Evolutionary conservation across 169 alveolate species (phyloP), one percentile per base, ranked within the genome.

Genomic region (Plasmodium vinckei): DNA sequence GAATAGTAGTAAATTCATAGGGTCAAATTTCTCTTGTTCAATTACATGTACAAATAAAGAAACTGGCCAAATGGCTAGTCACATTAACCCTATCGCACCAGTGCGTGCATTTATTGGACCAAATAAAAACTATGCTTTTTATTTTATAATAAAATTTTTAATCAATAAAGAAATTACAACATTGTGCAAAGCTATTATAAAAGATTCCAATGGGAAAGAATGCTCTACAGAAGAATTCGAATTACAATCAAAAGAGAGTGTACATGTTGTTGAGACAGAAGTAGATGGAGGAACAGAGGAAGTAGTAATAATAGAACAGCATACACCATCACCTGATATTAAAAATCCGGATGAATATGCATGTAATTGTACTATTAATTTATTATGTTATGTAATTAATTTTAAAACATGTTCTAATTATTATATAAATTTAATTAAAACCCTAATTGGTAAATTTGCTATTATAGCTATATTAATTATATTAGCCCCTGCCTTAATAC

Each of bases 51-150:
- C 82, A 23, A 82, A 82, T 53, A 53, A 82, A 44, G 71, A 68
- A 9, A 82, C 53, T 21, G 84, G 44, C 23, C 53, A 65, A 46
- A 1, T 67, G 44, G 90, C 82, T 54, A 82, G 72, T 19, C 82
- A 82, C 49, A 19, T 82, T 82, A 60, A 63, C 33, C 90, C 90
- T 27, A 82, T 82, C 49, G 56, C 72, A 21, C 73, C 73, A 15
- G 39, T 82, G 42, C 59, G 47, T 25, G 90, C 90, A 17, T 65
- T 39, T 67, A 82, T 82, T 82, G 90, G 68, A 4, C 71, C 90
- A 17, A 56, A 82, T 70, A 82, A 82, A 70, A 82, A 82, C 56
- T 82, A 82, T 59, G 90, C 82, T 49, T 82, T 82, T 67, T 65
- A 67, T 67, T 82, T 67, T 56, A 82, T 67, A 53, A 82, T 82